These are phyloP conservation scores for Paxillus ammoniavirescens DNA, from an alignment of 768 basidiomycete genomes.

Conservation along the genomic window DNA sequence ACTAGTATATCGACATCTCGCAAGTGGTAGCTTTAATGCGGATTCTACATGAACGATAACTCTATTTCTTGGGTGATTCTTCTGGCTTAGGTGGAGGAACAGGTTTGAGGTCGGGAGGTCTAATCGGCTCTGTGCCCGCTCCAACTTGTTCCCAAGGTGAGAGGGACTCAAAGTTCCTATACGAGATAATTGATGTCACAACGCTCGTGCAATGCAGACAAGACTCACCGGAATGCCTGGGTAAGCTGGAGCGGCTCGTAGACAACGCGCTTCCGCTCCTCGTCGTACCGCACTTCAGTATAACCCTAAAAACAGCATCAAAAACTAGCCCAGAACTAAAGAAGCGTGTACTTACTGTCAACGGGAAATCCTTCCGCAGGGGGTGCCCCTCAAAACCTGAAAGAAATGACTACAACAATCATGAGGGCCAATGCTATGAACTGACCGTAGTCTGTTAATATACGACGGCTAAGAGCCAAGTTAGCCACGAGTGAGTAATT, in stretches of 20 bases:
- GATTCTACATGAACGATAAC: neutral
- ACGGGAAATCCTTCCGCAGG: constrained; percentile 95
- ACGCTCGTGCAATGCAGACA: neutral
- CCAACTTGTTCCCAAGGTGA: constrained; percentile 98
- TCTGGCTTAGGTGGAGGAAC: constrained; percentile 73
- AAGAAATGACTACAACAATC: neutral
- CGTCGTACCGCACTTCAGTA: constrained; percentile 96
- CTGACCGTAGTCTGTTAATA: constrained; percentile 95
- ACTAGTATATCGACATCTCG: constrained; percentile 12
- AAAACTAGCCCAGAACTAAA: neutral
- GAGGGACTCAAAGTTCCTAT: constrained; percentile 88
- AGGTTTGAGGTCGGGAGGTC: constrained; percentile 74
- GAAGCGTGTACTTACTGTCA: constrained; percentile 62
- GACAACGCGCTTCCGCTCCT: constrained; percentile 94
- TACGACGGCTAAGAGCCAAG: constrained; percentile 67
- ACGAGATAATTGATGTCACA: neutral
- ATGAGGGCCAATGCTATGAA: neutral
- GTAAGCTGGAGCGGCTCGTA: constrained; percentile 97
- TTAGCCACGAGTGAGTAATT: constrained; percentile 13
- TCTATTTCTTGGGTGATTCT: constrained; percentile 77
- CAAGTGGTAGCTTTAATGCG: neutral
- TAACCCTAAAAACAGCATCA: constrained; percentile 67
- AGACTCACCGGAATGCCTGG: constrained; percentile 88
- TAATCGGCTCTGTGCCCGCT: constrained; percentile 49
- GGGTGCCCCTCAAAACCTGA: constrained; percentile 96